phyloP scores from a whole-genome alignment of 768 basidiomycete species.

The Tricholoma terreum region DNA sequence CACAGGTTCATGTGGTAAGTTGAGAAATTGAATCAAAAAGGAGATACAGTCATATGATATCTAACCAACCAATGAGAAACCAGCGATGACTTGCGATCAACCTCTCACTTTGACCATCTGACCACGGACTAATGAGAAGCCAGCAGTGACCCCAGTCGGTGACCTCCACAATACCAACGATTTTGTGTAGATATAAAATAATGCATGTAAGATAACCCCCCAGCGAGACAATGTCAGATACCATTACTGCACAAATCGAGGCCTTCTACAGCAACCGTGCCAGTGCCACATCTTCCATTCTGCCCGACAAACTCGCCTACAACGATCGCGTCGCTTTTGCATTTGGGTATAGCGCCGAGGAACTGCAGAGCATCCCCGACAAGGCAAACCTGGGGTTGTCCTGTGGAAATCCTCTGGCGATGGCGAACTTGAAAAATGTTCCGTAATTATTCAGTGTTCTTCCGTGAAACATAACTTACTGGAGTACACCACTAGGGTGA shows the following conservation, averaged over 20 bases:
- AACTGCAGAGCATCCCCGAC: conserved; percentile 41
- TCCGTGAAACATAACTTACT: not conserved
- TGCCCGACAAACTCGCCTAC: conserved; percentile 14
- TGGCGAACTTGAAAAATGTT: conserved; percentile 46
- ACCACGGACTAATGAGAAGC: not conserved
- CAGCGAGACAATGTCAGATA: not conserved
- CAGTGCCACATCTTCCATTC: not conserved
- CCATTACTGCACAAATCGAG: not conserved
- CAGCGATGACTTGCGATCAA: no score
- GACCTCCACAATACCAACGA: no score
- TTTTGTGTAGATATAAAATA: no score
- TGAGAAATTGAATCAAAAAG: no score
- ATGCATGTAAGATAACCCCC: no score
- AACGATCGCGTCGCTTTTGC: conserved; percentile 31
- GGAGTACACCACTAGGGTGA: conserved; percentile 44
- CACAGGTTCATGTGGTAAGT: no score
- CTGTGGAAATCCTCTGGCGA: conserved; percentile 52
- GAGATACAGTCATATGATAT: no score
- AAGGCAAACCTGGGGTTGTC: conserved; percentile 48
- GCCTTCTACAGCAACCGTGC: not conserved
- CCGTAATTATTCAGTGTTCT: not conserved
- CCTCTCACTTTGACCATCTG: no score
- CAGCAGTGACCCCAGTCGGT: not conserved
- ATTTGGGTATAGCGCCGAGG: conserved; percentile 46
- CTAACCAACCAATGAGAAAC: no score